Base-by-base conservation (phyloP, 768 basidiomycete genomes). In the Lactarius vividus region DNA sequence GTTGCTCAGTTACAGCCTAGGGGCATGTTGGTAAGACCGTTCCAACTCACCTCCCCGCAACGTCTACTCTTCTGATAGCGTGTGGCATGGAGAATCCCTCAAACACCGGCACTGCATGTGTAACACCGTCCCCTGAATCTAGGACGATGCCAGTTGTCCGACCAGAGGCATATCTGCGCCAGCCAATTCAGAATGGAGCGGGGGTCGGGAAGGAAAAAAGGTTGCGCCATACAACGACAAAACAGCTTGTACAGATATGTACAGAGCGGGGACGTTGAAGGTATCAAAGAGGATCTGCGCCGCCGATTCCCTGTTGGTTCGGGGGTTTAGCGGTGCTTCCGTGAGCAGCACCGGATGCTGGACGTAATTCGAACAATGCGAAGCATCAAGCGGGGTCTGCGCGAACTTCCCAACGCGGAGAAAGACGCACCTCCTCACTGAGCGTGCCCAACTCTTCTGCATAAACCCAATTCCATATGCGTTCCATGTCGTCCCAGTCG, bases 401-500 rank as follows among this genome's bases (percentile, higher is more conserved):
- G 56, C 35, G 44, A 46, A 55, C n/a, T 18, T 40, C 16, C 44
- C 46, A 18, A 28, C 28, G 71, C 77, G 29, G 37, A 15, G 37
- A 15, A 33, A 15, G 40, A 71, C 81, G 65, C 68, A 96, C 96
- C 87, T 98, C 96, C 81, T 98, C 97, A 74, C 94, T 96, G 71
- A 98, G 80, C 5, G 96, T 97, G 26, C 93, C 92, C 54, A 98
- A 81, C 74, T 97, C 96, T 75, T 98, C 95, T 26, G 92, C 88
- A 75, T 98, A 99, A 56, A 98, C 91, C 89, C 94, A 96, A 70
- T 84, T 91, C 97, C 97, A 99, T 83, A 99, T 98, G 66, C 92
- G 87, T 76, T 99, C 97, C 97, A 99, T 99, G 74, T 99, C 97
- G 75, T 99, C 97, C 96, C 97, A 99, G 80, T 99, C 94, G 42